Percentiles rank a stretch among this genome's conserved stretches.
phyloP scores from a whole-genome alignment of 148 eudicot genomes.

The Vaccinium myrtillus region DNA sequence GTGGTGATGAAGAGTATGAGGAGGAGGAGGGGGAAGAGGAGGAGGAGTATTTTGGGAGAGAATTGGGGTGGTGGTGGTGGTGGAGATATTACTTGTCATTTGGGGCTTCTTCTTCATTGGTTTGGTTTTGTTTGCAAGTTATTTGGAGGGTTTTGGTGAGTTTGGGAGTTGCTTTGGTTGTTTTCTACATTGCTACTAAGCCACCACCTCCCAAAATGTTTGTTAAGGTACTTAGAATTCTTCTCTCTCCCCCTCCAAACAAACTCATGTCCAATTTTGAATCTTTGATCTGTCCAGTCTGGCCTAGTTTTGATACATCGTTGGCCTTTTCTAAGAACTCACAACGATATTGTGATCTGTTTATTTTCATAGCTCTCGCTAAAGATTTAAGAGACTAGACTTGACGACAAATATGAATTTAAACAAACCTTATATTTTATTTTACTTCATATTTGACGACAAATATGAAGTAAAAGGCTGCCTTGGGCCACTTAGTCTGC shows the following conservation, averaged over 20 bases:
- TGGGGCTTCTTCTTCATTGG: slow-evolving; percentile 33
- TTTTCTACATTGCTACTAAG: slow-evolving; percentile 64
- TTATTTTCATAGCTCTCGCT: neutral
- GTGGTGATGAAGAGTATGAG: slow-evolving; percentile 1
- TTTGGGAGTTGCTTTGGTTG: slow-evolving; percentile 53
- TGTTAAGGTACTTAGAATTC: slow-evolving; percentile 40
- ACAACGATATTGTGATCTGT: neutral
- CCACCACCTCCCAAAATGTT: slow-evolving; percentile 63
- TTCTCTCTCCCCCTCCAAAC: neutral
- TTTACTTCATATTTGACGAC: no score
- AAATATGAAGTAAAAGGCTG: no score
- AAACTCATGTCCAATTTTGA: neutral
- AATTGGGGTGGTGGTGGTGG: slow-evolving; percentile 36
- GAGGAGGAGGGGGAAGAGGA: slow-evolving; percentile 21
- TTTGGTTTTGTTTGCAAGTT: slow-evolving; percentile 67
- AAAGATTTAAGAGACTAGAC: no score
- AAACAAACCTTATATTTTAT: no score
- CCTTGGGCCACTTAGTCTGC: no score
- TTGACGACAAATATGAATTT: no score
- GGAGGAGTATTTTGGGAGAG: slow-evolving; percentile 11
- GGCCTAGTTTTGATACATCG: neutral
- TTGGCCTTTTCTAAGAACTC: rapidly evolving
- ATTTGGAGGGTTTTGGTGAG: slow-evolving; percentile 64
- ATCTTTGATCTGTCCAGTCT: neutral
- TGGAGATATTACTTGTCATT: slow-evolving; percentile 41